Evolutionary conservation across 495 filamentous ascomycete genomes (phyloP), one percentile per base, ranked within the genome.

Genomic region (Neurospora sp.): DNA sequence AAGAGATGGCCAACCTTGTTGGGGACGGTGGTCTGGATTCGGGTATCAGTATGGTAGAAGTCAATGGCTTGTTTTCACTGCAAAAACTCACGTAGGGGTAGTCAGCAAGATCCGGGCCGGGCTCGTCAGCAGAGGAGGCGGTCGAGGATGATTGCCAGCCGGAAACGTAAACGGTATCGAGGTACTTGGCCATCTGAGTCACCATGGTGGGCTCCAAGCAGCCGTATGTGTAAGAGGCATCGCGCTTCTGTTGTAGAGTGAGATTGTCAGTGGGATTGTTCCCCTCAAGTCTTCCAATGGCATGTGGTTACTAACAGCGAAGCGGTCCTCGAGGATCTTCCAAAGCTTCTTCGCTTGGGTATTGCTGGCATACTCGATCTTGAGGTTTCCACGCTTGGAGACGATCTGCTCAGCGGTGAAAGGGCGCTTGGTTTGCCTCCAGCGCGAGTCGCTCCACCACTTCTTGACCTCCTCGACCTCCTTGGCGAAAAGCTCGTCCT

Each of bases 141-240:
- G 96, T 99, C 39, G 94, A 96, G 3, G 95, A 98, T 78, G 93
- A 98, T 83, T 99, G 96, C 96, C 96, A 99, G 74, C 96, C 96
- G 44, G 95, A 97, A 70, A 99, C 94, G 78, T 99, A 99, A 80
- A 99, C 93, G 44, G 96, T 99, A 80, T 99, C 96, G 70, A 98
- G 87, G 82, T 96, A 98, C 82, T 98, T 97, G 77, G 94, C 95
- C 96, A 99, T 99, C 81, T 99, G 96, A 27, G 96, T 98, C 78
- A 99, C 87, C 92, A 97, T 97, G 6, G 96, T 97, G 10, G 96
- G 96, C 77, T 99, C 96, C 72, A 99, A 86, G 82, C 96, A 98
- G 78, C 96, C 96, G 82, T 97, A 99, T 44, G 96, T 99, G 84
- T 89, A 97, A 83, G 92, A 96, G 45, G 92, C 92, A 75, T 94